Evolutionary conservation across 2,329 filamentous ascomycete species (phyloP).

Genomic region (Calonectria hongkongensis): DNA sequence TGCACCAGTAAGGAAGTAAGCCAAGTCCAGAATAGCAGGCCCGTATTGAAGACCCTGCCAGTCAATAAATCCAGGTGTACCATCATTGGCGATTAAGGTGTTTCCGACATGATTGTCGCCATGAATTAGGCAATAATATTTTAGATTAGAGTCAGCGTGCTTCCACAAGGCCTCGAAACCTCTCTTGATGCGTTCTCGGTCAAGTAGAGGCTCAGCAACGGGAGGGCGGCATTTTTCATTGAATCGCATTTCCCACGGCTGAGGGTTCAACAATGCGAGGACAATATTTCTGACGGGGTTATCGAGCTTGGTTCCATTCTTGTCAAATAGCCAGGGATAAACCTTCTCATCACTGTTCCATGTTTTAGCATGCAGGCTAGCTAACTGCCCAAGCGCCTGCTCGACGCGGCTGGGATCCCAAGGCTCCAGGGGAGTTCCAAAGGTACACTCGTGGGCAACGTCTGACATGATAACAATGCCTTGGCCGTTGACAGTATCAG

Average conservation of each 20-base stretch:
- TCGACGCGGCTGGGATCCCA: slow-evolving; percentile 30
- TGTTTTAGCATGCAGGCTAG: slow-evolving; percentile 33
- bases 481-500: slow-evolving; percentile 37
- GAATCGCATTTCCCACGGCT: slow-evolving; percentile 31
- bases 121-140: slow-evolving; percentile 34
- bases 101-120: slow-evolving; percentile 37
- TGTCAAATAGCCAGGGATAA: slow-evolving; percentile 35
- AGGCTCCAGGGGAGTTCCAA: slow-evolving; percentile 35
- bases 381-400: slow-evolving; percentile 26
- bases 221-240: slow-evolving; percentile 29
- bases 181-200: slow-evolving; percentile 31
- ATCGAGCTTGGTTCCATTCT: slow-evolving; percentile 27
- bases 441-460: slow-evolving; percentile 30
- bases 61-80: slow-evolving; percentile 38
- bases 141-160: slow-evolving; percentile 31
- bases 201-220: slow-evolving; percentile 12
- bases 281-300: slow-evolving; percentile 34
- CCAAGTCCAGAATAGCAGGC: slow-evolving; percentile 31
- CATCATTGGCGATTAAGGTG: slow-evolving; percentile 36
- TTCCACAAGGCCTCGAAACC: slow-evolving; percentile 37
- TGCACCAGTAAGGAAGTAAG: slow-evolving; percentile 34
- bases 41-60: slow-evolving; percentile 40
- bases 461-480: slow-evolving; percentile 39
- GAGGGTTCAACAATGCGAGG: slow-evolving; percentile 27
- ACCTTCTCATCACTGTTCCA: slow-evolving; percentile 36